Percentiles rank a stretch among this genome's conserved stretches.
phyloP scores from a whole-genome alignment of 805 yeast species.

The Metschnikowia reukaufii region DNA sequence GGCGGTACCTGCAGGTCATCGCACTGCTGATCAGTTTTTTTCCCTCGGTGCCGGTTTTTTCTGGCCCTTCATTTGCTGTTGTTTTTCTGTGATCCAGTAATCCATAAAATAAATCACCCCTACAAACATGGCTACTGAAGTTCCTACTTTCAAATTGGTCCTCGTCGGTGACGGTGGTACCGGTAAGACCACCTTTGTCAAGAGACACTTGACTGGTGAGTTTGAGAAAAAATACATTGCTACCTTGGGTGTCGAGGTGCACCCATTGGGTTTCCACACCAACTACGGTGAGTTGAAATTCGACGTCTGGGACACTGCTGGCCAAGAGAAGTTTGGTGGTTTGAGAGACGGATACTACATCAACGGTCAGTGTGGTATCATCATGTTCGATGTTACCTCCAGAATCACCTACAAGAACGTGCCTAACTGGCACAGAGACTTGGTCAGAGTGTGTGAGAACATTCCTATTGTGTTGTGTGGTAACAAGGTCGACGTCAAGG shows the following conservation, averaged over 20 bases:
- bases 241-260: slow-evolving; percentile 99
- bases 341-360: slow-evolving; percentile 99
- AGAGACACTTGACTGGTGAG: slow-evolving; percentile 99
- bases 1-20: slow-evolving; percentile 16
- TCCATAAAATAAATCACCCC: not conserved
- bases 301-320: slow-evolving; percentile 99
- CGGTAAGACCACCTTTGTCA: slow-evolving; percentile 99
- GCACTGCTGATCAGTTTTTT: slow-evolving; percentile 12
- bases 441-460: slow-evolving; percentile 99
- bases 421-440: slow-evolving; percentile 99
- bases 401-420: slow-evolving; percentile 99
- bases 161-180: slow-evolving; percentile 99
- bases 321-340: slow-evolving; percentile 99
- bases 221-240: slow-evolving; percentile 99
- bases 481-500: slow-evolving; percentile 99
- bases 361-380: slow-evolving; percentile 99
- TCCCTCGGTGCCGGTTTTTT: slow-evolving; percentile 12
- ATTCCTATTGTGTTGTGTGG: slow-evolving; percentile 99
- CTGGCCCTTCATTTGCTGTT: slow-evolving; percentile 5
- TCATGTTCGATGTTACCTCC: slow-evolving; percentile 99
- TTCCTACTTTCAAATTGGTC: slow-evolving; percentile 97
- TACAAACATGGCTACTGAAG: slow-evolving; percentile 61
- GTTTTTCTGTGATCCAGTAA: slow-evolving; percentile 13
- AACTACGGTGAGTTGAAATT: slow-evolving; percentile 98
- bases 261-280: slow-evolving; percentile 97